Conservation (phyloP, 805 yeast species). For the Wickerhamiella bombiphila region DNA sequence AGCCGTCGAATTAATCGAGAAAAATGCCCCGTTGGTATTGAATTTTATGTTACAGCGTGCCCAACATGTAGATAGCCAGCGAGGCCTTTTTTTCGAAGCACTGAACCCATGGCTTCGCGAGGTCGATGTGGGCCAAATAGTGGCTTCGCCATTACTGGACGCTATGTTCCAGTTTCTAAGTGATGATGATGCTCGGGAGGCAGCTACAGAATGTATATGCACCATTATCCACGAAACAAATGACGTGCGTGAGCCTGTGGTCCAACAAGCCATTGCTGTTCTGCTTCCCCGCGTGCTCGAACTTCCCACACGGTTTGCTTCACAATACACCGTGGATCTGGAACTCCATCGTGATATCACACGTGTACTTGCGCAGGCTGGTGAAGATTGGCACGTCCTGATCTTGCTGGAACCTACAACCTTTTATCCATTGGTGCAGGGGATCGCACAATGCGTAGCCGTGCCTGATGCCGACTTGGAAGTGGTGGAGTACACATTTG, state of each 20-base stretch:
- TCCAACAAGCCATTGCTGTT: conserved; percentile 37
- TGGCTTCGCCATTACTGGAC: conserved; percentile 48
- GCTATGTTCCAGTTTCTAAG: conserved; percentile 50
- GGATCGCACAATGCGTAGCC: conserved; percentile 54
- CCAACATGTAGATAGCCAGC: conserved; percentile 27
- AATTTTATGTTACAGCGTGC: conserved; percentile 34
- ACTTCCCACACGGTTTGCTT: conserved; percentile 6
- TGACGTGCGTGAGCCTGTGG: conserved; percentile 38
- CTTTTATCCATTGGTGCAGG: conserved; percentile 60
- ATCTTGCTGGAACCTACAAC: conserved; percentile 57
- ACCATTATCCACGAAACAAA: conserved; percentile 69
- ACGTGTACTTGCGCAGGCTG: conserved; percentile 74
- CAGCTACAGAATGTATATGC: conserved; percentile 74
- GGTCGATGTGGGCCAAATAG: conserved; percentile 56
- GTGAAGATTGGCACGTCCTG: conserved; percentile 87
- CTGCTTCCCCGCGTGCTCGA: conserved; percentile 55
- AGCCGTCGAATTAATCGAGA: conserved; percentile 44
- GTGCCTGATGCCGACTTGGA: conserved; percentile 67
- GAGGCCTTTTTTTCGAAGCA: conserved; percentile 47
- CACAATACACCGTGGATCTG: conserved; percentile 10
- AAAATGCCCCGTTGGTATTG: conserved; percentile 56
- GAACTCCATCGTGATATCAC: conserved; percentile 18
- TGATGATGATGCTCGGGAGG: conserved; percentile 57
- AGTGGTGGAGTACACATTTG: conserved; percentile 76
- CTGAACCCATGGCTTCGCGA: conserved; percentile 86